These are phyloP conservation scores for Digitaria exilis DNA, from an alignment of 202 grass and related monocot species.

Conservation along the genomic window DNA sequence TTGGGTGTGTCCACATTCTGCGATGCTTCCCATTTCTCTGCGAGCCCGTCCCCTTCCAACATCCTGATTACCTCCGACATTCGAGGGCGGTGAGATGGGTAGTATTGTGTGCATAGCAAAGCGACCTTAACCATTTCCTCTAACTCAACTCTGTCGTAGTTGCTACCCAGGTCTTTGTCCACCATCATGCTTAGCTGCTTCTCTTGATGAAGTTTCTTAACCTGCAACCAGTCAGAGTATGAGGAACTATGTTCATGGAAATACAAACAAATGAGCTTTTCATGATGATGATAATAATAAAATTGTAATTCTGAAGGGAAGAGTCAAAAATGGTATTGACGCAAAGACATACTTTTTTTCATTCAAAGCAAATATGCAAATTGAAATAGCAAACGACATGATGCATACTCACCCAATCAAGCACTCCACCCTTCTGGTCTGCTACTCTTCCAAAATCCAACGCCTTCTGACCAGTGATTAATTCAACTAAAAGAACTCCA, in stretches of 20 bases:
- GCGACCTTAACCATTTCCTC: conserved; percentile 96
- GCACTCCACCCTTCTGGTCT: conserved; percentile 84
- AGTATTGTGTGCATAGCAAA: conserved; percentile 84
- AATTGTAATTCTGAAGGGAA: no score
- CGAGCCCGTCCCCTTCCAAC: conserved; percentile 91
- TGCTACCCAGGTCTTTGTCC: conserved; percentile 78
- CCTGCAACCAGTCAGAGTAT: conserved; percentile 49
- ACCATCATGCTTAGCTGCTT: conserved; percentile 84
- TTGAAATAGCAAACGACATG: neutral
- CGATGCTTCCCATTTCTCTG: conserved; percentile 94
- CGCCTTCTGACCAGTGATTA: conserved; percentile 96
- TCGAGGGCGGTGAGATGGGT: conserved; percentile 78
- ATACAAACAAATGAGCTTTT: no score
- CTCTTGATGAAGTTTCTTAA: conserved; percentile 94
- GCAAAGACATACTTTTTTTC: neutral
- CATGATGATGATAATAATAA: no score
- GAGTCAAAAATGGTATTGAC: neutral
- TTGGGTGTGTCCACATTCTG: conserved; percentile 62
- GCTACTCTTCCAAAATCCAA: conserved; percentile 86
- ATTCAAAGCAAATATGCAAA: neutral
- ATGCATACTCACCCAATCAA: conserved; percentile 76
- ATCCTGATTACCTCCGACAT: conserved; percentile 97
- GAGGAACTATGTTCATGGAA: neutral
- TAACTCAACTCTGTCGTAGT: conserved; percentile 78
- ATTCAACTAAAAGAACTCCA: conserved; percentile 88